These are phyloP conservation scores for Tubosaeta sp. DNA, from an alignment of 768 basidiomycete species.

Conservation along the genomic window DNA sequence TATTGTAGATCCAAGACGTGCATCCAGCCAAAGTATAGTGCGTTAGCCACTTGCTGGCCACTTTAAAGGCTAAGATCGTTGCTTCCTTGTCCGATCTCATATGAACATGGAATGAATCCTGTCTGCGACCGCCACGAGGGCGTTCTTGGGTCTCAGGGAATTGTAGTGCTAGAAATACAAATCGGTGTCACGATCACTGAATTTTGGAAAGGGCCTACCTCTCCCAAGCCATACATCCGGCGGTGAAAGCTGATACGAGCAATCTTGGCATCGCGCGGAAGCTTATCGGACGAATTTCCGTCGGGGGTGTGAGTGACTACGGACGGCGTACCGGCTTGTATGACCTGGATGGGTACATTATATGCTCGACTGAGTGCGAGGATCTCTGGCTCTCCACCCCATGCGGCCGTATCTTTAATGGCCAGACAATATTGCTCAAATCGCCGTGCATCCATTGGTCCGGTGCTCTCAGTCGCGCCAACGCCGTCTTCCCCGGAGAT, in stretches of 20 bases:
- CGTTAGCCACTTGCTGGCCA: too few relatives aligned
- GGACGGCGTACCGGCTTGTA: constrained; percentile 77
- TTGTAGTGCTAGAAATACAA: constrained; percentile 70
- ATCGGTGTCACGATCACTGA: constrained; percentile 3
- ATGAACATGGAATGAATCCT: constrained; percentile 29
- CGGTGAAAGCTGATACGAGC: constrained; percentile 89
- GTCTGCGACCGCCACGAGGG: constrained; percentile 26
- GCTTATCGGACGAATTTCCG: constrained; percentile 26
- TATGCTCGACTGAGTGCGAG: constrained; percentile 80
- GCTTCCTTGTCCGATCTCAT: neutral
- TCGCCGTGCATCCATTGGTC: constrained; percentile 63
- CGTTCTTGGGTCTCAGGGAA: constrained; percentile 61
- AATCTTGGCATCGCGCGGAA: constrained; percentile 34
- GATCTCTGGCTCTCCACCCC: constrained; percentile 99
- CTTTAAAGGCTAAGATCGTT: neutral
- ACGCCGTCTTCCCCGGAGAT: constrained; percentile 63
- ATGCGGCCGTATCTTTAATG: constrained; percentile 80
- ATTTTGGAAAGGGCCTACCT: constrained; percentile 50
- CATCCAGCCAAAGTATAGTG: neutral
- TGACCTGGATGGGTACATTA: constrained; percentile 82
- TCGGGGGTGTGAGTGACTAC: constrained; percentile 79
- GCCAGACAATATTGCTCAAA: constrained; percentile 73
- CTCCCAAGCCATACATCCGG: constrained; percentile 92
- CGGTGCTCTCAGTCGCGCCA: constrained; percentile 54
- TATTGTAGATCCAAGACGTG: neutral